Evolutionary conservation across 345 rosid species (phyloP).

Genomic region (Arabidopsis arenosa): DNA sequence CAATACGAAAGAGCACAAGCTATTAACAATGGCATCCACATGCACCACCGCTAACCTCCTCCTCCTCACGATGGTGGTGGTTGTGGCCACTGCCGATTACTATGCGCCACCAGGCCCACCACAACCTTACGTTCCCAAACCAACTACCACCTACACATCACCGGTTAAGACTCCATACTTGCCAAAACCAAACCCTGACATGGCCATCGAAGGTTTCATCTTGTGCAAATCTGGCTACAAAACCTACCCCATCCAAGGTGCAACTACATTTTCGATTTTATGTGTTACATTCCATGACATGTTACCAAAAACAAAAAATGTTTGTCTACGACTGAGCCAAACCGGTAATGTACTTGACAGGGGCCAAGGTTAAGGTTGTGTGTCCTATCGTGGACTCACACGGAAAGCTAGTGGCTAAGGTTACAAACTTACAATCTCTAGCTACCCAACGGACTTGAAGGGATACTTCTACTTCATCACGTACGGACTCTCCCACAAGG

Average conservation of each 20-base stretch:
- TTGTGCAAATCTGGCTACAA: conserved; percentile 39
- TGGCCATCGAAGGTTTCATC: conserved; percentile 43
- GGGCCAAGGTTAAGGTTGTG: conserved; percentile 57
- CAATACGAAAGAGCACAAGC: conserved; percentile 7
- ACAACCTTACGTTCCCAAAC: conserved; percentile 31
- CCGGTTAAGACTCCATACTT: conserved; percentile 27
- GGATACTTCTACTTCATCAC: conserved; percentile 58
- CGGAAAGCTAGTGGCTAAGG: conserved; percentile 56
- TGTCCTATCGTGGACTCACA: conserved; percentile 50
- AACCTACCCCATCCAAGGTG: conserved; percentile 58
- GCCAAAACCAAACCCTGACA: conserved; percentile 32
- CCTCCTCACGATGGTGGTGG: conserved; percentile 18
- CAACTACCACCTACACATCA: conserved; percentile 25
- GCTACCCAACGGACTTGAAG: conserved; percentile 54
- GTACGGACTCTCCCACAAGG: conserved; percentile 35
- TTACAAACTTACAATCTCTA: conserved; percentile 49
- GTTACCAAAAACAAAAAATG: neutral
- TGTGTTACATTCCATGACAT: conserved; percentile 1
- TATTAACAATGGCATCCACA: conserved; percentile 30
- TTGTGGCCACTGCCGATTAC: conserved; percentile 34
- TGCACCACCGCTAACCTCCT: conserved; percentile 5
- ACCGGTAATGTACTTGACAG: conserved; percentile 43
- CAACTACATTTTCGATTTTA: conserved; percentile 3
- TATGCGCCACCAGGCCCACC: conserved; percentile 21
- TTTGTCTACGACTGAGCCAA: conserved; percentile 15